Evolutionary conservation across 2,329 filamentous ascomycete species (phyloP).

Genomic region (Aspergillus piperis): DNA sequence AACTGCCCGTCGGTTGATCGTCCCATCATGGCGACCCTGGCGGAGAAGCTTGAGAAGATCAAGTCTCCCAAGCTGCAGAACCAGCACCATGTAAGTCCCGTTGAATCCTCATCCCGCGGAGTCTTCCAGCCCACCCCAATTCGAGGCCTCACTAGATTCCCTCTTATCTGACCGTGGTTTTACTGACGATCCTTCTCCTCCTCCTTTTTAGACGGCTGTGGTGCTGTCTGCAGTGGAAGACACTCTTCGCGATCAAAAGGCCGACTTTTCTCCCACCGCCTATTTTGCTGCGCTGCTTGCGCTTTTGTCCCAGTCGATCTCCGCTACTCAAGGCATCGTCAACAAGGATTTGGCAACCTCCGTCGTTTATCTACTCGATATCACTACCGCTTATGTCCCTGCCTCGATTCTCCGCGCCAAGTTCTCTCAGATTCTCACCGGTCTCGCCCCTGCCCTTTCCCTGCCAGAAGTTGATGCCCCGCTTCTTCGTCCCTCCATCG

Average conservation of each 20-base stretch:
- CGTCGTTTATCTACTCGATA: constrained; percentile 92
- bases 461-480: constrained; percentile 82
- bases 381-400: constrained; percentile 82
- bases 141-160: no score
- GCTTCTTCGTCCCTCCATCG: constrained; percentile 82
- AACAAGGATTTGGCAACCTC: constrained; percentile 83
- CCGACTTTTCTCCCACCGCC: constrained; percentile 78
- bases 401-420: constrained; percentile 87
- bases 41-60: constrained; percentile 96
- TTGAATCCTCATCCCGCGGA: constrained; percentile 2
- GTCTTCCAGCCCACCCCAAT: constrained; percentile 10
- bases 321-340: constrained; percentile 61
- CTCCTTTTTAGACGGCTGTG: constrained; percentile 54
- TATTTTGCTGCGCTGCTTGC: constrained; percentile 96
- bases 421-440: constrained; percentile 88
- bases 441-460: constrained; percentile 80
- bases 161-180: neutral
- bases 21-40: constrained; percentile 62
- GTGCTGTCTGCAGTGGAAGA: constrained; percentile 91
- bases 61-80: constrained; percentile 94
- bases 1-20: constrained; percentile 28
- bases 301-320: constrained; percentile 76
- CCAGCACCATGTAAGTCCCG: constrained; percentile 74
- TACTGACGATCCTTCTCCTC: constrained; percentile 16
- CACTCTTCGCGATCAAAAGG: constrained; percentile 84